phyloP scores from a whole-genome alignment of 2,329 filamentous ascomycete species.

The Claviceps lovelessii region DNA sequence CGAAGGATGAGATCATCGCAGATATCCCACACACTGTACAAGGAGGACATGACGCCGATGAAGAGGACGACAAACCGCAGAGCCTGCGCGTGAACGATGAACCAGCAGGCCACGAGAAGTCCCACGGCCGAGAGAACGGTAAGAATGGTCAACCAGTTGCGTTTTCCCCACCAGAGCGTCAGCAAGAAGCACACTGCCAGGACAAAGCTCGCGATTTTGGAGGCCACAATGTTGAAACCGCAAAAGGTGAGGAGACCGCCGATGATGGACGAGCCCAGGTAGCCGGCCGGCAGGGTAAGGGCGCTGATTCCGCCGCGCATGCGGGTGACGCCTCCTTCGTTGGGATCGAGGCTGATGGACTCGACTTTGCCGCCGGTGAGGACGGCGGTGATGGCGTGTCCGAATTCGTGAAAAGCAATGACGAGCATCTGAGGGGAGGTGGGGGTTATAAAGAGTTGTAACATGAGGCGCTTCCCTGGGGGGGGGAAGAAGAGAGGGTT shows the following conservation, averaged over 20 bases:
- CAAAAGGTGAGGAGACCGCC: slow-evolving; percentile 66
- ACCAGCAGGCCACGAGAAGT: slow-evolving; percentile 61
- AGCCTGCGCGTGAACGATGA: slow-evolving; percentile 61
- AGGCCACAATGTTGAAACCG: slow-evolving; percentile 68
- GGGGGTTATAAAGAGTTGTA: too few species aligned
- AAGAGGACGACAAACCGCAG: slow-evolving; percentile 64
- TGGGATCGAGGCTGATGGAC: slow-evolving; percentile 61
- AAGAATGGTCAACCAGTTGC: slow-evolving; percentile 61
- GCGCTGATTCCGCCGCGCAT: slow-evolving; percentile 59
- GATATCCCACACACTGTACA: slow-evolving; percentile 77
- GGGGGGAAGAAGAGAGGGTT: background rate
- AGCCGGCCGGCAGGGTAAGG: slow-evolving; percentile 62
- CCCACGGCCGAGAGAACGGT: slow-evolving; percentile 59
- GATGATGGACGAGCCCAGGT: slow-evolving; percentile 63
- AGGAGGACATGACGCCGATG: slow-evolving; percentile 67
- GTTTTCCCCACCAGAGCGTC: slow-evolving; percentile 70
- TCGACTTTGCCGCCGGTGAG: slow-evolving; percentile 61
- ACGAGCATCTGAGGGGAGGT: slow-evolving; percentile 50
- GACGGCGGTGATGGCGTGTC: slow-evolving; percentile 58
- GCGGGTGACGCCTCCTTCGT: slow-evolving; percentile 65
- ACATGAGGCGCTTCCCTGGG: background rate
- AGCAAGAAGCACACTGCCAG: slow-evolving; percentile 61
- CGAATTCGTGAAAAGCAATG: slow-evolving; percentile 71
- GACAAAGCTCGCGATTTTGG: slow-evolving; percentile 62
- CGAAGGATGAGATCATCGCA: slow-evolving; percentile 69